Percentiles rank a stretch among this genome's conserved stretches.
Evolutionary conservation across 2,329 filamentous ascomycete genomes (phyloP).

Genomic region (Colletotrichum australisinense): DNA sequence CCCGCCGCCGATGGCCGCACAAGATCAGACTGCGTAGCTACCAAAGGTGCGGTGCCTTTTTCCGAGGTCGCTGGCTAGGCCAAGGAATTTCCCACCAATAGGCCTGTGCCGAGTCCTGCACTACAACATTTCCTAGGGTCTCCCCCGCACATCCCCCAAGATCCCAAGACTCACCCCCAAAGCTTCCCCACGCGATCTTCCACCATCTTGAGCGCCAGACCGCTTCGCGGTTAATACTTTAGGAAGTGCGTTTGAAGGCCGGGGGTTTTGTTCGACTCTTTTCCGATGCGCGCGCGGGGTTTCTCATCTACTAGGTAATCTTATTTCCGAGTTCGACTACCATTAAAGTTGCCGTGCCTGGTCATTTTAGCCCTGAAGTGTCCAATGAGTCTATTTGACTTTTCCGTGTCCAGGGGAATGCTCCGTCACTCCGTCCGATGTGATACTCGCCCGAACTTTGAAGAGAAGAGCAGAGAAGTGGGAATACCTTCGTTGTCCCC

Average conservation of each 20-base stretch:
- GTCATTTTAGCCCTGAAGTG: not conserved
- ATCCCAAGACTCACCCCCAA: not conserved
- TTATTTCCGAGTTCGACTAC: constrained; percentile 18
- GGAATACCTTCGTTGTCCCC: constrained; percentile 28
- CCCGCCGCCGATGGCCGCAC: not conserved
- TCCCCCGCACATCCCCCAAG: constrained; percentile 24
- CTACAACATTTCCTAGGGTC: constrained; percentile 15
- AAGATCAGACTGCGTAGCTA: not conserved
- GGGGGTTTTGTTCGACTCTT: constrained; percentile 14
- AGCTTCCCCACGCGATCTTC: constrained; percentile 28
- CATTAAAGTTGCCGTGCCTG: not conserved
- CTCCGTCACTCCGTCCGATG: constrained; percentile 14
- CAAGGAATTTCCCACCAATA: constrained; percentile 29
- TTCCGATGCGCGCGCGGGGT: constrained; percentile 6
- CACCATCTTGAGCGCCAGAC: constrained; percentile 7
- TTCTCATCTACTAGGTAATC: not conserved
- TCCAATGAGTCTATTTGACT: constrained; percentile 9
- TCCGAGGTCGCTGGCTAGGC: constrained; percentile 12
- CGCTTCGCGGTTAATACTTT: constrained; percentile 3
- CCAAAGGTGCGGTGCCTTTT: constrained; percentile 21
- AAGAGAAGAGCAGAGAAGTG: constrained; percentile 13
- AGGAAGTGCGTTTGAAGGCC: not conserved
- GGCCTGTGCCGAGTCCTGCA: constrained; percentile 21
- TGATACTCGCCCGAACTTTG: constrained; percentile 11
- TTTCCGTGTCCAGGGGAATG: not conserved